Percentiles rank a stretch among this genome's conserved stretches.
phyloP scores from a whole-genome alignment of 2,329 filamentous ascomycete genomes.

The Penicillium sp. region DNA sequence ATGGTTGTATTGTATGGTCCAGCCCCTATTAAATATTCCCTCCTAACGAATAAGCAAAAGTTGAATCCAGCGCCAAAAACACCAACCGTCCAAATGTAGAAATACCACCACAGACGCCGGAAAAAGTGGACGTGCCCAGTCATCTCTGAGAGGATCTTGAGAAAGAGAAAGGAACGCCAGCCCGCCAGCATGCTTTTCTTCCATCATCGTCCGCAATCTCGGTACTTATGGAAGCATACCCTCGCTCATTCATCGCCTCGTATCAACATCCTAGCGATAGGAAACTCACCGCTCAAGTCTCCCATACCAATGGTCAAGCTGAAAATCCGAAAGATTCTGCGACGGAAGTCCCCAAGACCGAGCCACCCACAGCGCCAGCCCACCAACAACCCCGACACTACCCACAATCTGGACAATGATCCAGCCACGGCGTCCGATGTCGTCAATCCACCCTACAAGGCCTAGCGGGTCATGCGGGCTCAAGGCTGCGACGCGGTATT shows the following conservation, averaged over 20 bases:
- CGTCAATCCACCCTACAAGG: conserved; percentile 68
- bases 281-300: conserved; percentile 16
- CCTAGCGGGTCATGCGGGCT: conserved; percentile 76
- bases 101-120: background rate
- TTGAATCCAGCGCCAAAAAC: background rate
- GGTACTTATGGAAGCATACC: background rate
- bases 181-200: conserved; percentile 1
- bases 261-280: background rate
- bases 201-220: background rate
- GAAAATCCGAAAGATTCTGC: conserved; percentile 35
- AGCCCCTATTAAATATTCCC: background rate
- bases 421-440: conserved; percentile 66
- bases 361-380: conserved; percentile 66
- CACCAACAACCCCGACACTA: conserved; percentile 72
- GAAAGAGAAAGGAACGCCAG: background rate
- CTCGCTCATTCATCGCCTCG: background rate
- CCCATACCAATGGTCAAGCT: conserved; percentile 29
- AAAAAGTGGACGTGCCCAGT: no score
- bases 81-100: background rate
- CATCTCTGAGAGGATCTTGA: background rate
- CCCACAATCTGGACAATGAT: conserved; percentile 73
- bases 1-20: background rate
- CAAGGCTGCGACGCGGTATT: conserved; percentile 40
- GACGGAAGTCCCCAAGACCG: conserved; percentile 44
- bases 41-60: background rate